Percentiles rank a stretch among this genome's conserved stretches.
Evolutionary conservation across 2,329 filamentous ascomycete species (phyloP).

Genomic region (Setomelanomma holmii): DNA sequence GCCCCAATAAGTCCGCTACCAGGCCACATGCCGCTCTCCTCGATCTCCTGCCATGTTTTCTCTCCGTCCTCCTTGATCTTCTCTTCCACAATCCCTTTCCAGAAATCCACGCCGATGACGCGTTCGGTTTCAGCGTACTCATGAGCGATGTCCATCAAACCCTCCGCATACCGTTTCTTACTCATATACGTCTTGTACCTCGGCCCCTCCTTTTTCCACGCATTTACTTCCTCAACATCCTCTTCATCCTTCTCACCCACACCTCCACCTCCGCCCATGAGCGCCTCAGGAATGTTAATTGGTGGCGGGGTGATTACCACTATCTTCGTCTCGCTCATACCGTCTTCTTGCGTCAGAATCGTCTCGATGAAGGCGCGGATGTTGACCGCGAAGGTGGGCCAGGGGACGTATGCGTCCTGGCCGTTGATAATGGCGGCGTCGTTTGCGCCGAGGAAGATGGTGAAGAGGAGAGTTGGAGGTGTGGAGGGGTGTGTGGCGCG

Average conservation of each 20-base stretch:
- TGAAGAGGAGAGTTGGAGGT: slow-evolving; percentile 45
- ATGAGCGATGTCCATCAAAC: slow-evolving; percentile 44
- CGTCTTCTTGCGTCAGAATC: slow-evolving; percentile 41
- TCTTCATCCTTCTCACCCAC: not conserved
- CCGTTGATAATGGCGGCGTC: slow-evolving; percentile 46
- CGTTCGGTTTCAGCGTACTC: slow-evolving; percentile 43
- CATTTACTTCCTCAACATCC: slow-evolving; percentile 10
- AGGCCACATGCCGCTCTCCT: slow-evolving; percentile 35
- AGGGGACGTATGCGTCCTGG: slow-evolving; percentile 36
- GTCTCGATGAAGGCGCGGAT: slow-evolving; percentile 46
- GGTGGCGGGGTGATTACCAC: slow-evolving; percentile 50
- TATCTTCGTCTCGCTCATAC: slow-evolving; percentile 42
- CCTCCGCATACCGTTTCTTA: slow-evolving; percentile 49
- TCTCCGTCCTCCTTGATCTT: slow-evolving; percentile 30
- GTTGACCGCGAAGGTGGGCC: slow-evolving; percentile 43
- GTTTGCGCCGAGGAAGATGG: slow-evolving; percentile 51
- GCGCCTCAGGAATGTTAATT: slow-evolving; percentile 34
- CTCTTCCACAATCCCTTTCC: slow-evolving; percentile 37
- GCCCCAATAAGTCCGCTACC: slow-evolving; percentile 44
- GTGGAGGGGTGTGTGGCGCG: slow-evolving; percentile 23
- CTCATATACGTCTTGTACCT: slow-evolving; percentile 46
- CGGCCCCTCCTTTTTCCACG: slow-evolving; percentile 18
- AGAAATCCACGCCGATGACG: slow-evolving; percentile 45
- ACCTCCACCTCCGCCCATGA: not conserved
- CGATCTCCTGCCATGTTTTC: slow-evolving; percentile 26